These are phyloP conservation scores for Clavispora santaluciae DNA, from an alignment of 805 yeast species.

Conservation along the genomic window DNA sequence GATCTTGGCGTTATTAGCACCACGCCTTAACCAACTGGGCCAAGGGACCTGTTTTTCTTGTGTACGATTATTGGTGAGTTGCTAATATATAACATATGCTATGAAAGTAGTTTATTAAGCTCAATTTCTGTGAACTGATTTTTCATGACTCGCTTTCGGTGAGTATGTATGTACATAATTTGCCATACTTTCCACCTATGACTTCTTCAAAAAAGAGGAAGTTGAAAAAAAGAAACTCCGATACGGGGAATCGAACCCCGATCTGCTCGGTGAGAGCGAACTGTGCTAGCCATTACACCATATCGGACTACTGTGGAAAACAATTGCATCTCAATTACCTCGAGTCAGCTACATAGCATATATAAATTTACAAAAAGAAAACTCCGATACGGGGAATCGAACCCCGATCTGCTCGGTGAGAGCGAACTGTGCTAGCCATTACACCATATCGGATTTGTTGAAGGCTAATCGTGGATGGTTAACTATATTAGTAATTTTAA, in stretches of 20 bases:
- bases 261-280: constrained; percentile 20
- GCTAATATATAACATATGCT: neutral
- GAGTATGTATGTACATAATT: too few relatives aligned
- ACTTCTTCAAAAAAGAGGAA: neutral
- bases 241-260: constrained; percentile 20
- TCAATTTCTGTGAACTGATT: too few relatives aligned
- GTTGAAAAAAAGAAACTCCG: constrained; percentile 10
- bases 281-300: constrained; percentile 19
- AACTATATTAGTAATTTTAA: too few relatives aligned
- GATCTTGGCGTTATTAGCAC: constrained; percentile 60
- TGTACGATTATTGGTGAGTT: too few relatives aligned
- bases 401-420: constrained; percentile 21
- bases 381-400: constrained; percentile 19
- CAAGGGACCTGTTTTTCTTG: constrained; percentile 36
- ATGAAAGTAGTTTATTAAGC: too few relatives aligned
- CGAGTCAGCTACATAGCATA: too few relatives aligned
- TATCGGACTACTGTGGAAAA: constrained; percentile 8
- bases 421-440: constrained; percentile 19
- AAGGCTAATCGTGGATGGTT: too few relatives aligned
- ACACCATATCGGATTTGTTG: constrained; percentile 14
- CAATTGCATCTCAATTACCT: too few relatives aligned
- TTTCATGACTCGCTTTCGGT: too few relatives aligned
- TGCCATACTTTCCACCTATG: too few relatives aligned
- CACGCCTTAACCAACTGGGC: constrained; percentile 53
- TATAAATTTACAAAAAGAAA: neutral